Evolutionary conservation across 305 asterid species (phyloP), one percentile per base, ranked within the genome.

Genomic region (Ilex paraguariensis): DNA sequence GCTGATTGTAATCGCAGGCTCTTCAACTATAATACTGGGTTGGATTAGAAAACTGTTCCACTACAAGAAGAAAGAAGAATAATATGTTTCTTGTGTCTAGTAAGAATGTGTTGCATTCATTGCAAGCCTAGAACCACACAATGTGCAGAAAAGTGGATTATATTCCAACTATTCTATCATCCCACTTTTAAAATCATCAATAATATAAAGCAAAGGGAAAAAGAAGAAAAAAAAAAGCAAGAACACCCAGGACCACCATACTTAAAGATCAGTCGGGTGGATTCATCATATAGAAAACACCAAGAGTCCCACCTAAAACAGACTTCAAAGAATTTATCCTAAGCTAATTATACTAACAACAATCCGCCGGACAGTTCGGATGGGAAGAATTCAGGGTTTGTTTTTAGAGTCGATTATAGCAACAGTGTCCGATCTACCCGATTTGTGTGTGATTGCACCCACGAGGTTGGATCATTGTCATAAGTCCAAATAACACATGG

Each of bases 101-200:
- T 12, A 16, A 3, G 57, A 59, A 39, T 61, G 58, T 62, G 63
- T 57, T 61, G 70, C 53, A 58, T 70, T 66, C 17, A 72, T 60
- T 45, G 56, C 61, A n/a, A 55, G 64, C 63, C 67, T 59, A 15
- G 56, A 61, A 53, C 52, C 45, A 44, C 68, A 71, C 57, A 64
- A 68, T 58, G 53, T 64, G 16, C 16, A 39, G 12, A 42, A 42
- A 6, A 11, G 48, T 42, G 48, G 48, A 42, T n/a, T 17, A 54
- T 31, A 46, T 61, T 31, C 10, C 60, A 64, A 57, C 32, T 4
- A 58, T 32, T 45, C 67, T 17, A 58, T 64, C 46, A 60, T 69
- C 59, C 68, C 39, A 66, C 78, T 74, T 65, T 61, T 71, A 76
- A 54, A 66, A 30, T 62, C 45, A 30, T 66, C 71, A 57, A 60